A percentile compares a stretch with the other conserved stretches of the same genome.
Conservation (phyloP, 73 alveolate species). For the Breviolum minutum region DNA sequence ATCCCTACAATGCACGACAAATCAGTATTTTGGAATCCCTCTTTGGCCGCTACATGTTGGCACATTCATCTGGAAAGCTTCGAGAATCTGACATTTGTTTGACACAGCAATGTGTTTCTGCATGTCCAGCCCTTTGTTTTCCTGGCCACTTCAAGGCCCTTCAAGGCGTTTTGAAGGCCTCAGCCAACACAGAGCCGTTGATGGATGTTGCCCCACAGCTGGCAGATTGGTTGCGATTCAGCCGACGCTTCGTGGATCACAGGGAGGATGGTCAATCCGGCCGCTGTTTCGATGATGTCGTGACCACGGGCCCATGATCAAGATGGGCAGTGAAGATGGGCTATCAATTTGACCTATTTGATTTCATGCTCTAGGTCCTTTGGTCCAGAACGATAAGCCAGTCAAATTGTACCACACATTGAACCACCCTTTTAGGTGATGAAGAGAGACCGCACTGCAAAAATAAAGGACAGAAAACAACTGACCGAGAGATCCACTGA, state of each 20-base stretch:
- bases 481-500: too few species aligned
- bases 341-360: too few species aligned
- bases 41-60: slow-evolving; percentile 56
- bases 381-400: too few species aligned
- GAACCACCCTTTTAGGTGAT: too few species aligned
- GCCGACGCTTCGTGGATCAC: slow-evolving; percentile 67
- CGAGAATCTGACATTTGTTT: slow-evolving; percentile 23
- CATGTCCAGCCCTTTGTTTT: slow-evolving; percentile 18
- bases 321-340: too few species aligned
- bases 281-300: slow-evolving; percentile 58
- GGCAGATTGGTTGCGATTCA: slow-evolving; percentile 49
- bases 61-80: slow-evolving; percentile 43
- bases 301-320: background rate
- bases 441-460: too few species aligned
- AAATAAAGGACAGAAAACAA: too few species aligned
- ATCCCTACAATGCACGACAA: slow-evolving; percentile 49
- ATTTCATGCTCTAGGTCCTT: too few species aligned
- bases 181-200: background rate
- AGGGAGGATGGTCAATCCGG: slow-evolving; percentile 53
- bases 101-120: background rate
- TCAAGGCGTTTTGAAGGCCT: background rate
- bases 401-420: too few species aligned
- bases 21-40: slow-evolving; percentile 21
- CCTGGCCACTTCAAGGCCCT: slow-evolving; percentile 31
- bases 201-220: background rate